Conservation (phyloP, 75 land plant genomes). For the Pinus taeda region DNA sequence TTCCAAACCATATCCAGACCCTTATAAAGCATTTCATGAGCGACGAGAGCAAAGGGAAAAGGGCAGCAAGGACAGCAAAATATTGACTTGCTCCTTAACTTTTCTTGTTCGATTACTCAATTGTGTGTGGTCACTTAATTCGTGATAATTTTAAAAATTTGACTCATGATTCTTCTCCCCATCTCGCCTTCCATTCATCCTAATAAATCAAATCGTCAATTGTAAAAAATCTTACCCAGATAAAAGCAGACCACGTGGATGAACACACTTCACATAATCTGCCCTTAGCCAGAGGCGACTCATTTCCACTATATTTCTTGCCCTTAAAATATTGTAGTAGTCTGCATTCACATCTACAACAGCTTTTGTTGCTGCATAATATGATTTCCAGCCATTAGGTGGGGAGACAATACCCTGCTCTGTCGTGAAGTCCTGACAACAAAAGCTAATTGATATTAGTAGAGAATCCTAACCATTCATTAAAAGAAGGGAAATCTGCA, state of each 20-base stretch:
- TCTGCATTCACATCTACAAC: slow-evolving; percentile 60
- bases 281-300: slow-evolving; percentile 73
- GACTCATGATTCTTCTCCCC: too few relatives aligned
- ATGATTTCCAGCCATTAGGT: slow-evolving; percentile 84
- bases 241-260: slow-evolving; percentile 67
- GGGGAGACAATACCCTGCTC: slow-evolving; percentile 64
- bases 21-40: too few relatives aligned
- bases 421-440: slow-evolving; percentile 62
- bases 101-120: too few relatives aligned
- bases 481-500: neutral
- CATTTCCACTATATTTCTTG: slow-evolving; percentile 60
- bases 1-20: too few relatives aligned
- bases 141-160: too few relatives aligned
- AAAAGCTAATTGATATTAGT: neutral
- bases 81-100: too few relatives aligned
- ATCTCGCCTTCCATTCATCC: too few relatives aligned
- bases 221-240: slow-evolving; percentile 55
- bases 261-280: slow-evolving; percentile 92
- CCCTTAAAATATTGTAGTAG: slow-evolving; percentile 73
- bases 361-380: slow-evolving; percentile 88
- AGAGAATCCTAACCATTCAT: neutral
- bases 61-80: too few relatives aligned
- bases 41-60: too few relatives aligned
- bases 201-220: neutral
- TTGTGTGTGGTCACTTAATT: too few relatives aligned